A percentile compares a stretch with the other conserved stretches of the same genome.
These are phyloP conservation scores for Lactifluus subvellereus DNA, from an alignment of 768 basidiomycete genomes.

Conservation along the genomic window DNA sequence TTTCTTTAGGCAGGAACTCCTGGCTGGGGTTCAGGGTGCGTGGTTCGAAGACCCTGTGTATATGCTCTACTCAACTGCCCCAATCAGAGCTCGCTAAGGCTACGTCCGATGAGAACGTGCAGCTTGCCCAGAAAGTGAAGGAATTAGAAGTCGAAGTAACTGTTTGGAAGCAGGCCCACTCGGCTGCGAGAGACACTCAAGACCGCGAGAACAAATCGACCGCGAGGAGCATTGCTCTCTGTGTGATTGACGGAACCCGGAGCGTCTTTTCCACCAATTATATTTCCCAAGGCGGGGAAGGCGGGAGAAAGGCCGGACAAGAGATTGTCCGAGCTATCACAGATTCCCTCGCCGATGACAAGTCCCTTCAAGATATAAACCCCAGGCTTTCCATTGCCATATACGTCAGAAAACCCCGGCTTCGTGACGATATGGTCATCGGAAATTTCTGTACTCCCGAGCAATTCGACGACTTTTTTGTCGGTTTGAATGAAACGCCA, in stretches of 20 bases:
- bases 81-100: constrained; percentile 15
- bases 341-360: constrained; percentile 2
- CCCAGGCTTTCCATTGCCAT: constrained; percentile 11
- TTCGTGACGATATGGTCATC: constrained; percentile 11
- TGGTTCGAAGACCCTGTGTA: not conserved
- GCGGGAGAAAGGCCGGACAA: constrained; percentile 19
- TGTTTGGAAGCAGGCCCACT: constrained; percentile 22
- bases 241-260: constrained; percentile 21
- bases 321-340: constrained; percentile 9
- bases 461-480: constrained; percentile 18
- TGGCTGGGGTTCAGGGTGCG: constrained; percentile 18
- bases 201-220: not conserved
- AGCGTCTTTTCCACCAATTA: constrained; percentile 15
- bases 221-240: constrained; percentile 8
- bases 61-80: not conserved
- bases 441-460: constrained; percentile 5
- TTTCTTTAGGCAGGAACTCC: constrained; percentile 17
- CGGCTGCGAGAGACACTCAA: not conserved
- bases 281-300: constrained; percentile 7
- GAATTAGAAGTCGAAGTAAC: constrained; percentile 21
- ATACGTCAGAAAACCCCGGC: constrained; percentile 13
- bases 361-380: not conserved
- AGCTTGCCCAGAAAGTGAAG: constrained; percentile 15
- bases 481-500: constrained; percentile 15
- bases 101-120: constrained; percentile 17